phyloP scores from a whole-genome alignment of 2,329 filamentous ascomycete genomes.

The Monosporascus sp. region DNA sequence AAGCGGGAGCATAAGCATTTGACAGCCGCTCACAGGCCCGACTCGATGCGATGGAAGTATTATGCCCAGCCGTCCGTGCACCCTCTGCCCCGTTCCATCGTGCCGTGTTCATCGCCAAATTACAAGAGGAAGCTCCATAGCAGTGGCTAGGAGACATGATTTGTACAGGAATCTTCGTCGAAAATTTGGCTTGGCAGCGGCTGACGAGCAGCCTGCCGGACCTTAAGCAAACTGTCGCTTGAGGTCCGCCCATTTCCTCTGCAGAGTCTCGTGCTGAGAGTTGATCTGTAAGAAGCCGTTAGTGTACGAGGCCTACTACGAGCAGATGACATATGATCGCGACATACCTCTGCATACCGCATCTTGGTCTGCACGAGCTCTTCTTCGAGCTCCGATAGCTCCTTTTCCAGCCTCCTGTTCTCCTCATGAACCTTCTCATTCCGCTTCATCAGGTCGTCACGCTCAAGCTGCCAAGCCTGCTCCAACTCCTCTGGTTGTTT shows the following conservation, averaged over 20 bases:
- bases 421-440: slow-evolving; percentile 93
- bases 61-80: no score
- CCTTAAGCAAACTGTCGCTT: slow-evolving; percentile 49
- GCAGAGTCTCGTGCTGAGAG: slow-evolving; percentile 64
- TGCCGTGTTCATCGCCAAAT: background rate
- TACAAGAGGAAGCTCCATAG: background rate
- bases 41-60: no score
- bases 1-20: no score
- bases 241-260: slow-evolving; percentile 72
- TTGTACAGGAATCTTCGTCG: slow-evolving; percentile 6
- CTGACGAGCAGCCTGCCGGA: background rate
- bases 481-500: slow-evolving; percentile 88
- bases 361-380: slow-evolving; percentile 91
- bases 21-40: no score
- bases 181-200: slow-evolving; percentile 7
- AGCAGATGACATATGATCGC: background rate
- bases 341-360: slow-evolving; percentile 84
- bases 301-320: background rate
- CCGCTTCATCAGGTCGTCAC: slow-evolving; percentile 85
- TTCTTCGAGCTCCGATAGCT: slow-evolving; percentile 86
- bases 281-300: slow-evolving; percentile 53
- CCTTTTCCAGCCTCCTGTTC: slow-evolving; percentile 82
- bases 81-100: background rate
- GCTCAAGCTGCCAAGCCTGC: slow-evolving; percentile 71
- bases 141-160: background rate